Evolutionary conservation across 495 filamentous ascomycete genomes (phyloP), one percentile per base, ranked within the genome.

Genomic region (Penicillium diatomitis): DNA sequence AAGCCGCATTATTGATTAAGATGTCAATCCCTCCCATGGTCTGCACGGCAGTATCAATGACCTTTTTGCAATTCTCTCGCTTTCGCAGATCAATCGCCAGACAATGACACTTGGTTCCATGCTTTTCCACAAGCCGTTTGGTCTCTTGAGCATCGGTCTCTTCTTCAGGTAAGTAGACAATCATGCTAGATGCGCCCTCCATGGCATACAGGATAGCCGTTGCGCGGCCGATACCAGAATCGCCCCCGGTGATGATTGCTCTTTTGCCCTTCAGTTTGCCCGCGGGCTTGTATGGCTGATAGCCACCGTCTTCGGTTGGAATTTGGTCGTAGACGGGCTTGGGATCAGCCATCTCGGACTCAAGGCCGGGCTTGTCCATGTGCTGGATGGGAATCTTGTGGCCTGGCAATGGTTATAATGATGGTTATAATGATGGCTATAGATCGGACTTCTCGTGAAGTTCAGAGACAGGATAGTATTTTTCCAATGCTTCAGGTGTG

Each of bases 181-280:
- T 88, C 20, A 86, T 66, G 41, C 78, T 81, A 43, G 85, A 81
- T 11, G 88, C 87, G 10, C 88, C 88, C 63, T 92, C 88, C 80
- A 89, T 84, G 30, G 87, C 87, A 49, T 82, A 92, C 0, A 94
- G 71, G 20, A 91, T 80, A 2, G 88, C 85, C 20, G 85, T 80
- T 4, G 87, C 83, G 9, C 87, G 83, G n/a, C 88, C 87, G 58
- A 92, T 92, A 8, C 88, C 87, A 9, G 79, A 85, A 62, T 92
- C 87, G 10, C 88, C 88, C 8, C 87, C 87, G 0, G 87, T 91
- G 55, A 92, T 92, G 44, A 92, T 66, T 32, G 86, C 86, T 38
- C 78, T 84, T 64, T 85, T 87, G 55, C 80, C 84, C 55, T 76
- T 62, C 6, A 92, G 78, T 67, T 92, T 92, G 39, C 82, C 84